These are phyloP conservation scores for Pseudogymnoascus sp. DNA, from an alignment of 2,329 filamentous ascomycete genomes.

Conservation along the genomic window DNA sequence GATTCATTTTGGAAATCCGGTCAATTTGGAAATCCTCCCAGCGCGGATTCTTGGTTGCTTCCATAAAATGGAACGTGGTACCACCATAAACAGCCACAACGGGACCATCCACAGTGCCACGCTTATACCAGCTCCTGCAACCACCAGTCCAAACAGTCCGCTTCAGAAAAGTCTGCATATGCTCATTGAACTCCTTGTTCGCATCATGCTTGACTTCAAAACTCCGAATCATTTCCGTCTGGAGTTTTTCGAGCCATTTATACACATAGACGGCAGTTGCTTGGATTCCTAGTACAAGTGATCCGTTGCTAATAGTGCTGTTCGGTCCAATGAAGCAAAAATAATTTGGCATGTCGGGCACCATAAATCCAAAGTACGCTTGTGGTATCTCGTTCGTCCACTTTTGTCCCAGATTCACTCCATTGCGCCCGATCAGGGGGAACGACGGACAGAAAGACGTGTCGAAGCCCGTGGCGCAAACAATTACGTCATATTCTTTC, in stretches of 20 bases:
- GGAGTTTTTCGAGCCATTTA: slow-evolving; percentile 27
- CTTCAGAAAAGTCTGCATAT: slow-evolving; percentile 43
- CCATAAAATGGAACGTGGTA: slow-evolving; percentile 32
- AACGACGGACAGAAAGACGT: slow-evolving; percentile 22
- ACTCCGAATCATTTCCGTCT: slow-evolving; percentile 41
- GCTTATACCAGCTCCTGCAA: slow-evolving; percentile 25
- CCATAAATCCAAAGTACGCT: slow-evolving; percentile 22
- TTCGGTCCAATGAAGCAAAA: slow-evolving; percentile 26
- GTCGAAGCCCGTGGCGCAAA: slow-evolving; percentile 16
- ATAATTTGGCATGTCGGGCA: slow-evolving; percentile 24
- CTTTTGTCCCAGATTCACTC: slow-evolving; percentile 15
- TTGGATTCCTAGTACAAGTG: slow-evolving; percentile 22
- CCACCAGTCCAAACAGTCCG: slow-evolving; percentile 41
- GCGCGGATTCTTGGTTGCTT: slow-evolving; percentile 40
- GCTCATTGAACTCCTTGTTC: slow-evolving; percentile 43
- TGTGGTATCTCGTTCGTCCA: slow-evolving; percentile 19
- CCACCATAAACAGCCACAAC: slow-evolving; percentile 11
- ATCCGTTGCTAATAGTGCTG: slow-evolving; percentile 19
- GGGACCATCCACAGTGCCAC: slow-evolving; percentile 2
- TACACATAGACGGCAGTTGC: slow-evolving; percentile 22
- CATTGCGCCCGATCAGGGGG: slow-evolving; percentile 20
- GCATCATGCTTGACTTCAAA: slow-evolving; percentile 38
- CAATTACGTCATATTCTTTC: slow-evolving; percentile 29
- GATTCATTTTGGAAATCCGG: slow-evolving; percentile 37
- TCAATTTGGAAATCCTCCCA: slow-evolving; percentile 43